A percentile compares a stretch with the other conserved stretches of the same genome.
phyloP scores from a whole-genome alignment of 73 alveolate genomes.

The Paramecium pentaurelia region DNA sequence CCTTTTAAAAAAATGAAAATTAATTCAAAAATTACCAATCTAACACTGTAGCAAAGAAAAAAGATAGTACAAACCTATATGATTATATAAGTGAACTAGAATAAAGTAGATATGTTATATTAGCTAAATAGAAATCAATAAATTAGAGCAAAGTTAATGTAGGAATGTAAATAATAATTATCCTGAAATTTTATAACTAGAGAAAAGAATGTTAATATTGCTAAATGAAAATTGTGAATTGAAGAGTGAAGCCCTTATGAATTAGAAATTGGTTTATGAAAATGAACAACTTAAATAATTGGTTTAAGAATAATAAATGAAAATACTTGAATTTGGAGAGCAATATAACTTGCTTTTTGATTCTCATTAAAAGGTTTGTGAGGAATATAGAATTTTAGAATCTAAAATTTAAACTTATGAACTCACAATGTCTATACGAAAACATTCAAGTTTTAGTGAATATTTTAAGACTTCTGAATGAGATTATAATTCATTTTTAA shows the following conservation, averaged over 20 bases:
- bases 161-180: not conserved
- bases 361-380: not conserved
- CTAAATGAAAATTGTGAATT: not conserved
- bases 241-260: not conserved
- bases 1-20: not conserved
- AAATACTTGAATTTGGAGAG: not conserved
- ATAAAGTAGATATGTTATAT: not conserved
- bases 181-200: not conserved
- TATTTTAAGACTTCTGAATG: slow-evolving; percentile 9
- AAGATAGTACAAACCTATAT: not conserved
- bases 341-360: not conserved
- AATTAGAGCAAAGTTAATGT: not conserved
- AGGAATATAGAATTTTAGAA: not conserved
- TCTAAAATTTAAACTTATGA: not conserved
- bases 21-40: not conserved
- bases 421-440: not conserved
- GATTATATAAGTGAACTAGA: not conserved
- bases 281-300: not conserved
- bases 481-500: not conserved
- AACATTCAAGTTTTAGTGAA: slow-evolving; percentile 33
- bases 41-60: not conserved
- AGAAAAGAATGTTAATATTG: not conserved
- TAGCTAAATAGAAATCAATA: not conserved
- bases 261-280: not conserved
- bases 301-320: not conserved